phyloP scores from a whole-genome alignment of 2,329 filamentous ascomycete genomes.

The Rutstroemia sydowiana region DNA sequence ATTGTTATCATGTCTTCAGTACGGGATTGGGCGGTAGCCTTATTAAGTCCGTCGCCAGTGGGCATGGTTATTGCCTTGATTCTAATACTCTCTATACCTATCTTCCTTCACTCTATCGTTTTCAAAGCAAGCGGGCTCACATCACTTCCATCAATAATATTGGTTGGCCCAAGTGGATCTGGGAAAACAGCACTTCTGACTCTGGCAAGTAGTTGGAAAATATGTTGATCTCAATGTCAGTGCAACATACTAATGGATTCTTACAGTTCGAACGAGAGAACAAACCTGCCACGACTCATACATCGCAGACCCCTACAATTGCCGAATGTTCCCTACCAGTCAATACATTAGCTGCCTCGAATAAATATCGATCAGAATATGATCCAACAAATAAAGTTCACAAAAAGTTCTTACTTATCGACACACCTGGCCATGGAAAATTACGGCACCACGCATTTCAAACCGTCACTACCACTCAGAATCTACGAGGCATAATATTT shows the following conservation, averaged over 20 bases:
- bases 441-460: conserved; percentile 64
- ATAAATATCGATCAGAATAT: conserved; percentile 57
- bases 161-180: conserved; percentile 71
- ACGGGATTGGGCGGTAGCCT: conserved; percentile 38
- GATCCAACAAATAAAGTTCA: conserved; percentile 52
- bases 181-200: conserved; percentile 90
- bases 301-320: conserved; percentile 52
- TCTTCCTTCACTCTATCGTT: conserved; percentile 66
- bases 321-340: conserved; percentile 49
- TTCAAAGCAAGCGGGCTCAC: conserved; percentile 62
- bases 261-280: conserved; percentile 46
- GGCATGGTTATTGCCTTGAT: conserved; percentile 62
- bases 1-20: conserved; percentile 14
- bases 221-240: too few species aligned
- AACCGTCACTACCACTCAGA: conserved; percentile 38
- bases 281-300: conserved; percentile 40
- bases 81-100: conserved; percentile 63
- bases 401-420: conserved; percentile 68
- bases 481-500: conserved; percentile 71
- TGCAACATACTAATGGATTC: conserved; percentile 9
- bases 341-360: conserved; percentile 44
- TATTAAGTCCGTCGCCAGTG: conserved; percentile 52
- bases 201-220: conserved; percentile 43
- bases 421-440: conserved; percentile 95
- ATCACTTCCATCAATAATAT: conserved; percentile 66